These are phyloP conservation scores for Apiotrichum gamsii DNA, from an alignment of 1,284 basidiomycete species.

Conservation along the genomic window DNA sequence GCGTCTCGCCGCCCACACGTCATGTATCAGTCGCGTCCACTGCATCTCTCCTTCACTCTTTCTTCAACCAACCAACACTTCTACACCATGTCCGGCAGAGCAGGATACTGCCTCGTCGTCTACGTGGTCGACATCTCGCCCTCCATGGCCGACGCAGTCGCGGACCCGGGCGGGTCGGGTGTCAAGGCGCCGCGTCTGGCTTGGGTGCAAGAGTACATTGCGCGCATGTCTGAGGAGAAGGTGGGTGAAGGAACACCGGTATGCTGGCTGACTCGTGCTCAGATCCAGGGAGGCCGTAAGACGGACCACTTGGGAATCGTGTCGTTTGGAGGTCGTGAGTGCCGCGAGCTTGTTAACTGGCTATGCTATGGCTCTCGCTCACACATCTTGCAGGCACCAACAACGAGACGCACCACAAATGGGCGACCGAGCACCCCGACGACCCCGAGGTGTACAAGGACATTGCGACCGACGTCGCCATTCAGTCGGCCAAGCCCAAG, in stretches of 20 bases:
- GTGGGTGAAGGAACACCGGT: too few relatives aligned
- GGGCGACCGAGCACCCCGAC: slow-evolving; percentile 27
- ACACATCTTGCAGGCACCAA: slow-evolving; percentile 56
- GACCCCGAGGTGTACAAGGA: slow-evolving; percentile 57
- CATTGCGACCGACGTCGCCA: slow-evolving; percentile 69
- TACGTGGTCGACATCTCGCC: slow-evolving; percentile 82
- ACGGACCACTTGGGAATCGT: slow-evolving; percentile 86
- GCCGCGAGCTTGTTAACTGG: too few relatives aligned
- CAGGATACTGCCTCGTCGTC: slow-evolving; percentile 40
- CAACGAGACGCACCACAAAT: slow-evolving; percentile 58
- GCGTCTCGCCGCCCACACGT: too few relatives aligned
- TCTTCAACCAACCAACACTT: neutral
- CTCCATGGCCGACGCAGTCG: slow-evolving; percentile 66
- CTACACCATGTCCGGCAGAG: slow-evolving; percentile 28
- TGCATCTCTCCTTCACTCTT: neutral
- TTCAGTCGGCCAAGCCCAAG: slow-evolving; percentile 65
- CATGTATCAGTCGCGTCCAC: neutral
- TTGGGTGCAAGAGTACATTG: slow-evolving; percentile 76
- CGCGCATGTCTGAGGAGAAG: slow-evolving; percentile 82
- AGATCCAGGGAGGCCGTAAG: slow-evolving; percentile 85
- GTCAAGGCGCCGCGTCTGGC: slow-evolving; percentile 68
- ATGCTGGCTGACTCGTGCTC: too few relatives aligned
- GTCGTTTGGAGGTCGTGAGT: slow-evolving; percentile 69
- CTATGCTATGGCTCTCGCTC: slow-evolving; percentile 7
- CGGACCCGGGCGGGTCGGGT: slow-evolving; percentile 55